These are phyloP conservation scores for Hygrophila difformis DNA, from an alignment of 257 asterid genomes.

Conservation along the genomic window DNA sequence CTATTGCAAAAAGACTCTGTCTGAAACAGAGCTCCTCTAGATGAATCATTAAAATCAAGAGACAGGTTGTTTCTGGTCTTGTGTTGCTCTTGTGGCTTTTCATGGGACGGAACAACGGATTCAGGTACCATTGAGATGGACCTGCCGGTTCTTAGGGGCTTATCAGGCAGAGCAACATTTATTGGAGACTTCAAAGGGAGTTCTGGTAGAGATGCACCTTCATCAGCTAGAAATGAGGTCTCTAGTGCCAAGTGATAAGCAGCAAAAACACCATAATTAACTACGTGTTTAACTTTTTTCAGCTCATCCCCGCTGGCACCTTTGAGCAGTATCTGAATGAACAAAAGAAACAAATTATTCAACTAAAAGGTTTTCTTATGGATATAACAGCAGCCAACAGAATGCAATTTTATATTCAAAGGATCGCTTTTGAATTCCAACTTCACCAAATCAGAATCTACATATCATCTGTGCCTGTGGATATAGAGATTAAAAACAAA, in stretches of 20 bases:
- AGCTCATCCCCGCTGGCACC: constrained; percentile 87
- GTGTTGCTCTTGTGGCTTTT: constrained; percentile 35
- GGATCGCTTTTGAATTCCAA: too few species aligned
- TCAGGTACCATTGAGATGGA: constrained; percentile 77
- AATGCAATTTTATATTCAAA: too few species aligned
- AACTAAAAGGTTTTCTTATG: constrained; percentile 1
- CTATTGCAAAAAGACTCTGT: constrained; percentile 17
- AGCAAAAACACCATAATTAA: constrained; percentile 90
- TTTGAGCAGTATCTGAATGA: constrained; percentile 74
- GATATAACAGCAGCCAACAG: too few species aligned
- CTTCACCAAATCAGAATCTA: too few species aligned
- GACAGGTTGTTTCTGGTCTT: constrained; percentile 42
- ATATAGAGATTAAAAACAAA: too few species aligned
- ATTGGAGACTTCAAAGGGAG: constrained; percentile 65
- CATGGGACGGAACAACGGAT: constrained; percentile 32
- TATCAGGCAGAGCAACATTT: constrained; percentile 71
- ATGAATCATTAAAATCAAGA: constrained; percentile 28
- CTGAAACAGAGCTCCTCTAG: constrained; percentile 19
- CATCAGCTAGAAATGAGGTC: constrained; percentile 97
- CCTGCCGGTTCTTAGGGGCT: constrained; percentile 51
- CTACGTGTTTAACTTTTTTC: constrained; percentile 88
- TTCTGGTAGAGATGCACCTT: constrained; percentile 90
- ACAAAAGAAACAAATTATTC: constrained; percentile 13
- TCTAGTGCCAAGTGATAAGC: constrained; percentile 97
- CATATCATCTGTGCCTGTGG: too few species aligned